Evolutionary conservation across 345 rosid species (phyloP), one percentile per base, ranked within the genome.

Genomic region (Camelina laxa): DNA sequence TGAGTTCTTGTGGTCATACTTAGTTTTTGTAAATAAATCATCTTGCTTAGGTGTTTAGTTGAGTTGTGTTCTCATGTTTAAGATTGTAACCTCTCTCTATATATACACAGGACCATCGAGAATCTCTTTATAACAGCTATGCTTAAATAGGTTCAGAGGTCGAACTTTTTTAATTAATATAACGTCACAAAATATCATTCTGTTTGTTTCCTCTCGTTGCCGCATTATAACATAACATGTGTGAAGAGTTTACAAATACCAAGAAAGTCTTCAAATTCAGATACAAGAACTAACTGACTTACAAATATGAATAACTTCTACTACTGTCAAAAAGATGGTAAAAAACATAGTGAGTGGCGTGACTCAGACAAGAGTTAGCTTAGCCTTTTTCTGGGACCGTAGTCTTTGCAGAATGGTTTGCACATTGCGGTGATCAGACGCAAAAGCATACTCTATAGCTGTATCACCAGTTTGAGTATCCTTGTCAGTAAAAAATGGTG

Each of bases 351-450:
- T 79, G 75, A 80, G 56, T 79, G 80, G 73, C 79, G 85, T 81
- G 87, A 86, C 97, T 91, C 95, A 91, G 88, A 72, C 78, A 84
- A 84, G 88, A 79, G 87, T 93, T 85, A 85, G 78, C 83, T 85
- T 87, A 72, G 90, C 84, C 82, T 79, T 84, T 79, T 75, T 88
- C 65, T 85, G 85, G 22, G 87, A 82, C 72, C 97, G 92, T 75
- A 95, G 76, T 73, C 93, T 87, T 75, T 85, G 91, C 70, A 95
- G 79, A 50, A 95, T 81, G 2, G 93, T 87, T 73, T 85, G 88
- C 19, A 89, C 92, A 50, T 90, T 85, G 65, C 84, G 83, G 69
- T 88, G 97, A 62, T 92, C 91, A 75, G 91, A 76, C 27, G 75
- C 59, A 67, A 79, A 82, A 71, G 76, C 71, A 51, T 84, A 88